Base-by-base conservation (phyloP, 208 protist species). In the Acanthamoeba healyi region DNA sequence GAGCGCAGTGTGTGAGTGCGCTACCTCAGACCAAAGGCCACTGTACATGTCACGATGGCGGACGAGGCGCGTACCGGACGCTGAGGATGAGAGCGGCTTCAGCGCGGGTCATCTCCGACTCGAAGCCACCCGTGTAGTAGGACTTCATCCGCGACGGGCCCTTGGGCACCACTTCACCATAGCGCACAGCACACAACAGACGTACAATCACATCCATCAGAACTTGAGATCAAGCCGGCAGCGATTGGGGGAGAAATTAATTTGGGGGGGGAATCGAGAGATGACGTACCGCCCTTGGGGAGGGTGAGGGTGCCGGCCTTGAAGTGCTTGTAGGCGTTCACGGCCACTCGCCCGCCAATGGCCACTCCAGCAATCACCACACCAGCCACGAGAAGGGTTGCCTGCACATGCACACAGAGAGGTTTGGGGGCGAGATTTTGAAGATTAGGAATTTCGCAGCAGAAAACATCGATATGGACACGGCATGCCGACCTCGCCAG, bases 51-150 rank as follows among this genome's bases (percentile, higher is more conserved):
- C 61, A 22, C 32, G 61, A 70, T 9, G 29, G 19, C 15, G 29
- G 29, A 17, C 63, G 26, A 72, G 49, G 49, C 49, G 49, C 49
- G 67, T 81, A 93, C 88, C 89, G 63, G 42, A 93, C 46, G 29
- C 89, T 42, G 14, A 93, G n/a, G 63, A 93, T 93, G 29, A 93
- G 89, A 10, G 89, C 89, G 12, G 89, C 89, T 32, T 93, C 89
- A 29, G 65, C 67, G 24, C 70, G 63, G 65, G 65, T 93, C 89
- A 93, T 93, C n/a, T 93, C 89, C 26, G 89, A 32, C 29, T 93
- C 89, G 34, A 93, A 93, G 65, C 89, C 89, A 32, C 89, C 89
- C 67, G 42, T 82, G 67, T 93, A 93, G 67, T 84, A 93, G 4
- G 61, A 49, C 46, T 93, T 93, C 51, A 93, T 58, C 15, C 49